A percentile compares a stretch with the other conserved stretches of the same genome.
Evolutionary conservation across 768 basidiomycete species (phyloP).

Genomic region (Phlebiopsis flavidoalba): DNA sequence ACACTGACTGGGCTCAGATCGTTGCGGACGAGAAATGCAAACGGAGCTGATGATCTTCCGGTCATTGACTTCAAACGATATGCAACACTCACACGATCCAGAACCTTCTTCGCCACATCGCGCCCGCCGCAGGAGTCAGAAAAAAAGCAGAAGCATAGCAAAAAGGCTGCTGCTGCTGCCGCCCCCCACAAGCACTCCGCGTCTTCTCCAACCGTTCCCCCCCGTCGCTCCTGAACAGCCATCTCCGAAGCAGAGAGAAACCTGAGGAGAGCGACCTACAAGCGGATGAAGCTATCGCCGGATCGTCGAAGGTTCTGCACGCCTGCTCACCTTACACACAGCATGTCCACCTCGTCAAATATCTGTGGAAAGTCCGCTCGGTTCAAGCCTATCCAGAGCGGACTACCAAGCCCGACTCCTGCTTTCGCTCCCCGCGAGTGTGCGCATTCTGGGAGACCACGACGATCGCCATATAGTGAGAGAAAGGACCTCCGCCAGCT

Average conservation of each 20-base stretch:
- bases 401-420: conserved; percentile 76
- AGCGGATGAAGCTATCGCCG: conserved; percentile 31
- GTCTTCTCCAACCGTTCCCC: conserved; percentile 15
- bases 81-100: conserved; percentile 29
- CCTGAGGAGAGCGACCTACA: conserved; percentile 5
- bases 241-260: conserved; percentile 17
- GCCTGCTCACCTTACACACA: no score
- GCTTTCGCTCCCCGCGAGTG: conserved; percentile 85
- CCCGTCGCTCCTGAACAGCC: conserved; percentile 7
- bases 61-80: conserved; percentile 78
- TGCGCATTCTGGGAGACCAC: conserved; percentile 94
- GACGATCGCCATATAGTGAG: conserved; percentile 86
- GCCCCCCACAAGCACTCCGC: conserved; percentile 26
- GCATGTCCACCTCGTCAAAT: no score
- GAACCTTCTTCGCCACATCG: conserved; percentile 19
- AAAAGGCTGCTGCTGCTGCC: conserved; percentile 33
- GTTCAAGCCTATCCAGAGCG: conserved; percentile 83
- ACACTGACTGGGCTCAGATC: conserved; percentile 80
- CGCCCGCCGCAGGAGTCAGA: conserved; percentile 19
- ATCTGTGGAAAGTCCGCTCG: conserved; percentile 64
- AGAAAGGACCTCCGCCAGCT: conserved; percentile 79
- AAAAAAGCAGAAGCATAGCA: conserved; percentile 21
- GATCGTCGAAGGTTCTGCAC: conserved; percentile 34
- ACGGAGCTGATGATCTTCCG: conserved; percentile 63
- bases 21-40: conserved; percentile 67